These are phyloP conservation scores for Atkinsonella hypoxylon DNA, from an alignment of 2,329 filamentous ascomycete genomes.

Conservation along the genomic window DNA sequence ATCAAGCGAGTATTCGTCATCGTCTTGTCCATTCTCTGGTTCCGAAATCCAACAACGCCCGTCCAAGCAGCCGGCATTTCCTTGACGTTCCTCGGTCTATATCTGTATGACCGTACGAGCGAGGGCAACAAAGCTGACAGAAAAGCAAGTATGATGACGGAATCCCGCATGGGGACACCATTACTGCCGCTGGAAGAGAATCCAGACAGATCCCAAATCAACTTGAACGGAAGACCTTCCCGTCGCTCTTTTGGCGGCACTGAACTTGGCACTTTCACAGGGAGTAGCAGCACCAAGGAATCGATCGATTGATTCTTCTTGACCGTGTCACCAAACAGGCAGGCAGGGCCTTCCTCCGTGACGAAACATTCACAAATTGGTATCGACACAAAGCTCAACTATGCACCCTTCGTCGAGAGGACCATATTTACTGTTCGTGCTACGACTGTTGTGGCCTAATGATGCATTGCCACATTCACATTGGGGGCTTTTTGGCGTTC, in stretches of 20 bases:
- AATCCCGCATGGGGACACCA: conserved; percentile 24
- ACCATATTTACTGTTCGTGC: too few species aligned
- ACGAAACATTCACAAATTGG: background rate
- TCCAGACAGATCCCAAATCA: conserved; percentile 1
- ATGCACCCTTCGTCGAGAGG: too few species aligned
- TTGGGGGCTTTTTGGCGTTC: background rate
- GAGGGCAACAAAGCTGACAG: conserved; percentile 81
- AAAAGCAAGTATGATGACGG: conserved; percentile 55
- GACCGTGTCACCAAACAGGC: conserved; percentile 13
- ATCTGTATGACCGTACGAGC: conserved; percentile 88
- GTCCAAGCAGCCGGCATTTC: conserved; percentile 76
- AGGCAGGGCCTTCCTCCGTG: background rate
- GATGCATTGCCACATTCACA: background rate
- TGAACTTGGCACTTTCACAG: conserved; percentile 25
- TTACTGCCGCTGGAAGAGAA: conserved; percentile 55
- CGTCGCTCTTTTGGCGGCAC: conserved; percentile 34
- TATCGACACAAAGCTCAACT: too few species aligned
- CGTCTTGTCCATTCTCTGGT: conserved; percentile 90
- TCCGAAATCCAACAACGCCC: conserved; percentile 74
- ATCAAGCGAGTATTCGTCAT: conserved; percentile 98
- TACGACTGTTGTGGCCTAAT: too few species aligned
- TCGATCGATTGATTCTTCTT: conserved; percentile 34
- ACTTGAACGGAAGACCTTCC: conserved; percentile 9
- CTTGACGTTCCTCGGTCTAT: conserved; percentile 84
- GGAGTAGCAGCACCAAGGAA: conserved; percentile 40